A percentile compares a stretch with the other conserved stretches of the same genome.
Conservation (phyloP, 2,329 filamentous ascomycete species). For the Myriosclerotinia curreyana region DNA sequence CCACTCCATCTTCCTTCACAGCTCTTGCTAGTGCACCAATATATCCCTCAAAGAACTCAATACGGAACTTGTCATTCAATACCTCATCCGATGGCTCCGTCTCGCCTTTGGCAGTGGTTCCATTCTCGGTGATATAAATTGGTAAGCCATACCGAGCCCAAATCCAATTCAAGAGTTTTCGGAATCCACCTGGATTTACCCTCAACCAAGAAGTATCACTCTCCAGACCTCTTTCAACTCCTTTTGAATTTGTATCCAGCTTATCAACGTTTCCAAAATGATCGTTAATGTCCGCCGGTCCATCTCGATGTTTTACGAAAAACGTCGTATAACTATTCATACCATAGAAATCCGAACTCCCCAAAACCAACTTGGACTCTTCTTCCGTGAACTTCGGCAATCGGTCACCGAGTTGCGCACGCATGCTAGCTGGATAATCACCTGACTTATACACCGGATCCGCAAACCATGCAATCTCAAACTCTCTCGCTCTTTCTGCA, state of each 20-base stretch:
- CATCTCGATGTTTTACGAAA: constrained; percentile 70
- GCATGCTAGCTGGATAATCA: constrained; percentile 79
- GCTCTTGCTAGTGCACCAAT: constrained; percentile 73
- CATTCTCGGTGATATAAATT: constrained; percentile 87
- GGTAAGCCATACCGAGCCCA: constrained; percentile 72
- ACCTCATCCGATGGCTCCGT: constrained; percentile 68
- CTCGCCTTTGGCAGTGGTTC: constrained; percentile 78
- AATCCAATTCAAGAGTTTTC: constrained; percentile 72
- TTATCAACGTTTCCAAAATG: constrained; percentile 72
- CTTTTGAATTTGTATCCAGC: constrained; percentile 66
- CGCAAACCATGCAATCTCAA: constrained; percentile 81
- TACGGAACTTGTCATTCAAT: constrained; percentile 75
- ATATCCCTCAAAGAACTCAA: constrained; percentile 74
- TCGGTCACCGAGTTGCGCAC: constrained; percentile 73
- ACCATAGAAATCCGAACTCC: constrained; percentile 86
- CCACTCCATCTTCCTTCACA: constrained; percentile 66
- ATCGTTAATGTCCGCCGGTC: constrained; percentile 61
- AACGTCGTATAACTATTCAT: constrained; percentile 92
- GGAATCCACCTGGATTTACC: constrained; percentile 70
- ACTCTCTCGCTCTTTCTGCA: constrained; percentile 75
- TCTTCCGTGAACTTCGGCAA: constrained; percentile 68
- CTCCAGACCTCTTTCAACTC: constrained; percentile 71
- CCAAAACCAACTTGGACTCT: constrained; percentile 66
- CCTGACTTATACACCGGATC: constrained; percentile 76
- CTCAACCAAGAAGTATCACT: constrained; percentile 79